A percentile compares a stretch with the other conserved stretches of the same genome.
Evolutionary conservation across 164 flowering plant species (phyloP).

Genomic region (Magnolia officinalis): DNA sequence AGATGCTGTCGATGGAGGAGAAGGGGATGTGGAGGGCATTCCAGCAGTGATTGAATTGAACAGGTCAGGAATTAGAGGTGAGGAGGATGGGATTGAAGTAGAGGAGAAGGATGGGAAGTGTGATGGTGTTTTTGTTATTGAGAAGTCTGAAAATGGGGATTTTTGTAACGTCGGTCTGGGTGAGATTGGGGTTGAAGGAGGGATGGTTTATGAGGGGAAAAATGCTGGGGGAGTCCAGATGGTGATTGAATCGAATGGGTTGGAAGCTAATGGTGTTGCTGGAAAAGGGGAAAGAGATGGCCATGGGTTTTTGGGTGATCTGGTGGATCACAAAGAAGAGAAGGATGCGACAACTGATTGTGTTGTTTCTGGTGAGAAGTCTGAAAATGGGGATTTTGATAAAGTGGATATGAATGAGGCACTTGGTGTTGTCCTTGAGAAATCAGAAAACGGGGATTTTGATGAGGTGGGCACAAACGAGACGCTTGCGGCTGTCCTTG

Average conservation of each 20-base stretch:
- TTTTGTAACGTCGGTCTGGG: neutral
- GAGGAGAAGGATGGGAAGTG: neutral
- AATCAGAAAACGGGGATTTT: slow-evolving; percentile 1
- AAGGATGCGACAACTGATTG: neutral
- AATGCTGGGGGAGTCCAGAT: slow-evolving; percentile 1
- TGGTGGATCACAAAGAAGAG: neutral
- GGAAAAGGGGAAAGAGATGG: neutral
- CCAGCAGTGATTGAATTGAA: slow-evolving; percentile 16
- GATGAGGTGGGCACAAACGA: slow-evolving; percentile 5
- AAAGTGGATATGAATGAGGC: neutral
- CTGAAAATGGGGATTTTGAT: slow-evolving; percentile 7
- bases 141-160: slow-evolving; percentile 7
- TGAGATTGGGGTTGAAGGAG: neutral
- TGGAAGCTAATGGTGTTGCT: neutral
- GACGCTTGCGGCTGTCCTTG: slow-evolving; percentile 10
- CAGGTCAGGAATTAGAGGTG: slow-evolving; percentile 11
- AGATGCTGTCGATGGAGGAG: neutral
- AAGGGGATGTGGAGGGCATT: slow-evolving; percentile 7
- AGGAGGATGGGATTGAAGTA: neutral
- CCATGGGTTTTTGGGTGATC: neutral
- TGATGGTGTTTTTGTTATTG: neutral
- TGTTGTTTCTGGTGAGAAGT: slow-evolving; percentile 5
- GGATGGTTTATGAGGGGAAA: slow-evolving; percentile 23
- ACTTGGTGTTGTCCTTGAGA: neutral
- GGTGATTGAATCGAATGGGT: neutral